Evolutionary conservation across 495 filamentous ascomycete genomes (phyloP), one percentile per base, ranked within the genome.

Genomic region (Trichoderma erinaceum): DNA sequence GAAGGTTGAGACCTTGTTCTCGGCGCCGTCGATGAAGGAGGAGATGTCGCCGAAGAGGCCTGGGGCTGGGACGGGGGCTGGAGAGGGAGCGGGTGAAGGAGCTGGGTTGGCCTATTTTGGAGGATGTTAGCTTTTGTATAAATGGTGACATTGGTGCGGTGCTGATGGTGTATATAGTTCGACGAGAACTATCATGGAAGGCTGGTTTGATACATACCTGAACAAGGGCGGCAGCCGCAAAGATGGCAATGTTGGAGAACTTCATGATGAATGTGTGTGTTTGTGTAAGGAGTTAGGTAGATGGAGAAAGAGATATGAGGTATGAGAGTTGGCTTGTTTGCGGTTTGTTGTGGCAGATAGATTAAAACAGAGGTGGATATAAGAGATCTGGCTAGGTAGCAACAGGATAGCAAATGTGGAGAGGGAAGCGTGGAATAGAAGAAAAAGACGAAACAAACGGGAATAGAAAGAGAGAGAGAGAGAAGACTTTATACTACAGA

Each of bases 221-320:
- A 44, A 50, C 65, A 23, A 44, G 64, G 69, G 52, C 69, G 63
- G n/a, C 58, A 43, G 29, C 52, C 41, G 23, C 41, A 63, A 65
- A 46, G 64, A 63, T 66, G 67, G 25, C 67, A 38, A 21, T 41
- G 64, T 7, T 63, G 41, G 52, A 32, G 48, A 41, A 68, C 48
- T 38, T 58, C 65, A 50, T 67, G 64, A 18, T 56, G 56, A 25
- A 61, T 41, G 29, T 66, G n/a, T 66, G n/a, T 12, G 13, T 15
- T 4, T 63, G 58, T 65, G 64, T 73, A 66, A 65, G 41, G 29
- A 4, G 1, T 4, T 29, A 29, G 29, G 29, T 29, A 29, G 29
- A 29, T 29, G 29, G 29, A 65, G 25, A 50, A 50, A n/a, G 29
- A 38, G 4, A 58, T 27, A 65, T 64, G 32, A 67, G 16, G 41